Conservation (phyloP, 2,329 filamentous ascomycete species). For the Geosmithia flava region DNA sequence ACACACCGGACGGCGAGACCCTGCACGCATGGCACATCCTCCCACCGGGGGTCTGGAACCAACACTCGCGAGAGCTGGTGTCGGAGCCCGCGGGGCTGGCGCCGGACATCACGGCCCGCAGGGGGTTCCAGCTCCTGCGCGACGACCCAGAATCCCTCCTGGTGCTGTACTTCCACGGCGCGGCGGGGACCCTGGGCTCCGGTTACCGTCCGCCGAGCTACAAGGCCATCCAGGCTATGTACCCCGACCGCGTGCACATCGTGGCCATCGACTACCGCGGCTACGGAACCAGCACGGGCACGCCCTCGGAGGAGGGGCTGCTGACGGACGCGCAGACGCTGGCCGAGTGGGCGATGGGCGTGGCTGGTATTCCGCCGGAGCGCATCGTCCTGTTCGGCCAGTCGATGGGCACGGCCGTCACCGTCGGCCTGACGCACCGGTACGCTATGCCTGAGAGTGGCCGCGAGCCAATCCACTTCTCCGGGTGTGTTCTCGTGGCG, state of each 20-base stretch:
- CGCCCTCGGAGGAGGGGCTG: conserved; percentile 41
- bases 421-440: conserved; percentile 15
- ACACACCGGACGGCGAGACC: conserved; percentile 51
- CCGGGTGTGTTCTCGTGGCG: conserved; percentile 42
- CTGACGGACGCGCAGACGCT: conserved; percentile 39
- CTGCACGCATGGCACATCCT: conserved; percentile 68
- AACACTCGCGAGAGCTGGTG: conserved; percentile 34
- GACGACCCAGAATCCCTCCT: conserved; percentile 30
- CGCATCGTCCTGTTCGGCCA: conserved; percentile 48
- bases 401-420: conserved; percentile 41
- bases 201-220: conserved; percentile 43
- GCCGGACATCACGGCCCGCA: conserved; percentile 18
- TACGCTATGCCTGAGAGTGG: no score
- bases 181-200: conserved; percentile 42
- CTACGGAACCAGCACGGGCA: conserved; percentile 39
- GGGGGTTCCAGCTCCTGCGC: conserved; percentile 28
- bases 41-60: conserved; percentile 52
- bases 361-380: conserved; percentile 35
- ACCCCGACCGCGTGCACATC: conserved; percentile 40
- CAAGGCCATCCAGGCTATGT: conserved; percentile 36
- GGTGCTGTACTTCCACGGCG: conserved; percentile 41
- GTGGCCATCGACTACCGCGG: conserved; percentile 51
- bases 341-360: conserved; percentile 38
- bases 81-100: conserved; percentile 31
- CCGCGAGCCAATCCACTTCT: conserved; percentile 27